Evolutionary conservation across 495 filamentous ascomycete genomes (phyloP).

Genomic region (Talaromyces adpressus): DNA sequence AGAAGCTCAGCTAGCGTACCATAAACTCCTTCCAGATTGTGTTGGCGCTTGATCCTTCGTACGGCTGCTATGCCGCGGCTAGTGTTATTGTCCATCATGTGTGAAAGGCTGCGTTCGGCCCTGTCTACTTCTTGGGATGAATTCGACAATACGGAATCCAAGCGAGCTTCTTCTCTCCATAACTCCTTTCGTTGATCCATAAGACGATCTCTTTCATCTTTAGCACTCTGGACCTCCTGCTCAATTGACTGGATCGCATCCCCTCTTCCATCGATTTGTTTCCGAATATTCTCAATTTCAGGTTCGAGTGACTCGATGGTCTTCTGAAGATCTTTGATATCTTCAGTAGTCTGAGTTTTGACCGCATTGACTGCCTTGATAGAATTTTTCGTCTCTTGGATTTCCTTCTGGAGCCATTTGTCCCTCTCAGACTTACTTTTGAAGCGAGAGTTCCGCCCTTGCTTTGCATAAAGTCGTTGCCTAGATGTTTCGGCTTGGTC

Average conservation of each 20-base stretch:
- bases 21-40: conserved; percentile 79
- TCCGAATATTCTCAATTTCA: conserved; percentile 61
- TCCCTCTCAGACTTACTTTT: conserved; percentile 84
- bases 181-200: conserved; percentile 86
- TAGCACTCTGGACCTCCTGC: conserved; percentile 67
- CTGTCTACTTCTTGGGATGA: conserved; percentile 64
- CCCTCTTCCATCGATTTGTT: conserved; percentile 71
- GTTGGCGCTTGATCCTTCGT: conserved; percentile 66
- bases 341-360: conserved; percentile 73
- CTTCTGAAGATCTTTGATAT: conserved; percentile 66
- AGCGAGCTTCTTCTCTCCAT: conserved; percentile 82
- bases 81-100: conserved; percentile 85
- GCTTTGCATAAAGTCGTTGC: conserved; percentile 85
- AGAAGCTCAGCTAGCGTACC: conserved; percentile 89
- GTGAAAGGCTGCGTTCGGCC: conserved; percentile 67
- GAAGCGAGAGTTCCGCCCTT: conserved; percentile 84
- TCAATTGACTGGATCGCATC: conserved; percentile 63
- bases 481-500: conserved; percentile 67
- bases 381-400: conserved; percentile 70
- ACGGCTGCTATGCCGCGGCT: conserved; percentile 77
- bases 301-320: conserved; percentile 65
- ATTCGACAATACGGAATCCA: conserved; percentile 69
- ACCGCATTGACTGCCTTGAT: conserved; percentile 75
- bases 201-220: conserved; percentile 72
- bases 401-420: conserved; percentile 69